Percentiles rank a stretch among this genome's conserved stretches.
Evolutionary conservation across 2,329 filamentous ascomycete species (phyloP).

Genomic region (Ophiocordyceps camponoti-floridani): DNA sequence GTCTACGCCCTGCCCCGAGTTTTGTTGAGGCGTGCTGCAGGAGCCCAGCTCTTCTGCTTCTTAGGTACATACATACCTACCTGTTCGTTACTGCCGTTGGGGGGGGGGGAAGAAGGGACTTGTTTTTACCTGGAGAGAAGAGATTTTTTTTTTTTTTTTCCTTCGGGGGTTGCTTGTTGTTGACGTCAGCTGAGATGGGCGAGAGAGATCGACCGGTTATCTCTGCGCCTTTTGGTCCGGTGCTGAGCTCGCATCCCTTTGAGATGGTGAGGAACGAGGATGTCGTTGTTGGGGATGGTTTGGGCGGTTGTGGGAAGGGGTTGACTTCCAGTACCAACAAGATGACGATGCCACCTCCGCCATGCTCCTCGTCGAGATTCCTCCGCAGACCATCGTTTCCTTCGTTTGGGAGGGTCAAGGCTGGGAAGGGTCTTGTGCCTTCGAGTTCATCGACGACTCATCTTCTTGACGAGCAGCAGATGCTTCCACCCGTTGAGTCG

Average conservation of each 20-base stretch:
- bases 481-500: neutral
- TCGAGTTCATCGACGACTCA: constrained; percentile 4
- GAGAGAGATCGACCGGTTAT: constrained; percentile 9
- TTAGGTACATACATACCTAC: too few species aligned
- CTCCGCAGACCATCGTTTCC: constrained; percentile 4
- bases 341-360: constrained; percentile 11
- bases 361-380: constrained; percentile 7
- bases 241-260: constrained; percentile 17
- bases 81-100: too few species aligned
- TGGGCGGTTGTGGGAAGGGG: constrained; percentile 13
- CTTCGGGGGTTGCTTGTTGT: too few species aligned
- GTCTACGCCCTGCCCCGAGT: too few species aligned
- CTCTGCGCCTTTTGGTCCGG: constrained; percentile 18
- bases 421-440: constrained; percentile 2
- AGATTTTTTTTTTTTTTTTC: too few species aligned
- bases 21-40: too few species aligned
- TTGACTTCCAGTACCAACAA: constrained; percentile 7
- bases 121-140: too few species aligned
- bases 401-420: constrained; percentile 1
- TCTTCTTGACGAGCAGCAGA: constrained; percentile 1
- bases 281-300: constrained; percentile 16
- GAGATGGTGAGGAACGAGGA: constrained; percentile 16
- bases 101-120: too few species aligned
- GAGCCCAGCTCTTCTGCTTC: too few species aligned
- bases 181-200: too few species aligned